Base-by-base conservation (phyloP, 768 basidiomycete genomes). In the Podaxis sp. region DNA sequence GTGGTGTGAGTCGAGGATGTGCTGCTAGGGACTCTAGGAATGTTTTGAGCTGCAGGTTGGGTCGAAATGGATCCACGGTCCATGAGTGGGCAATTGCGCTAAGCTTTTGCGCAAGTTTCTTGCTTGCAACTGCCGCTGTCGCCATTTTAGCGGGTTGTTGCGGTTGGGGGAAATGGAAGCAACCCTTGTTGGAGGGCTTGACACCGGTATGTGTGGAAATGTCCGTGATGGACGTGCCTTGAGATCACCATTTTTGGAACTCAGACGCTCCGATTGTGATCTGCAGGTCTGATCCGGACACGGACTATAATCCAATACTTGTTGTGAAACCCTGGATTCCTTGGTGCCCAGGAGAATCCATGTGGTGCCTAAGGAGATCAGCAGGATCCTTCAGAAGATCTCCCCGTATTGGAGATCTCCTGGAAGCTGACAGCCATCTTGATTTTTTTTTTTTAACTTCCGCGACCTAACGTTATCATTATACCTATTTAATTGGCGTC, bases 11-110 rank as follows among this genome's bases (percentile, higher is more conserved):
- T 49, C 80, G 84, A 3, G 90, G 91, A 68, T 93, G 91, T 0
- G 80, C 75, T 0, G 89, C 79, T 62, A 93, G 79, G 0, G 88
- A 86, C 30, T 79, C 73, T 40, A 93, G 78, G 66, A 93, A 87
- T 1, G 73, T 81, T 65, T 82, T 84, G 36, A 93, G 80, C 75
- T 93, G 91, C 7, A 93, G 70, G 65, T 90, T 87, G 1, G 90
- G 90, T 2, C 91, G 82, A 71, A 93, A 89, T 0, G 89, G 89
- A 67, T 94, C 91, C 12, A 74, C 75, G 15, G 84, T 81, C 89
- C 91, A 94, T 41, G 80, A 71, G 48, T 81, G 74, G 0, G 88
- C 89, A 54, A 91, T 82, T 10, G 74, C 68, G 46, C 73, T 74
- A 65, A 92, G 79, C 68, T 83, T 81, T 62, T 81, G 78, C 0